Conservation (phyloP, 2,329 filamentous ascomycete genomes). For the Pseudogymnoascus verrucosus region DNA sequence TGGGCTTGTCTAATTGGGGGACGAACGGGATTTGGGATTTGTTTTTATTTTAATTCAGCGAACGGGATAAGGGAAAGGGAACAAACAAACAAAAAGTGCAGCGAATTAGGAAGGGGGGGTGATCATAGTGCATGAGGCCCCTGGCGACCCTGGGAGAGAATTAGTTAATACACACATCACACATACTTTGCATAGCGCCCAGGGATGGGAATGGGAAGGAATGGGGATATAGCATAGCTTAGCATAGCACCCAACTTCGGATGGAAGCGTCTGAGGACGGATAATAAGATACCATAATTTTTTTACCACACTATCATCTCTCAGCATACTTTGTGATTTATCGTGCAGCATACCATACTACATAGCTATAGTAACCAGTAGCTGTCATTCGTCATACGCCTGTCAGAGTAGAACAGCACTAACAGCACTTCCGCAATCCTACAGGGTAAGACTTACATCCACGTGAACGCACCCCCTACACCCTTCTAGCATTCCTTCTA, state of each 20-base stretch:
- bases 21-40: too few species aligned
- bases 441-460: background rate
- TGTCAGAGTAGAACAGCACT: too few species aligned
- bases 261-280: background rate
- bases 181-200: background rate
- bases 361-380: too few species aligned
- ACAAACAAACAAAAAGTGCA: background rate
- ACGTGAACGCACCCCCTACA: background rate
- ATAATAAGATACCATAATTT: background rate
- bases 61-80: background rate
- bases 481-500: background rate
- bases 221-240: background rate
- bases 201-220: background rate
- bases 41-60: background rate
- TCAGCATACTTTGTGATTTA: background rate
- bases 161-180: background rate
- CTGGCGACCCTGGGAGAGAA: background rate
- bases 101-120: background rate
- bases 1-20: background rate
- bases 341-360: background rate
- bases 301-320: background rate
- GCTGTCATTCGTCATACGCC: too few species aligned
- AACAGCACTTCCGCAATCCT: too few species aligned
- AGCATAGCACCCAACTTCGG: background rate
- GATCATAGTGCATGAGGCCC: slow-evolving; percentile 3